Conservation (phyloP, 768 basidiomycete species). For the Naganishia onofrii region DNA sequence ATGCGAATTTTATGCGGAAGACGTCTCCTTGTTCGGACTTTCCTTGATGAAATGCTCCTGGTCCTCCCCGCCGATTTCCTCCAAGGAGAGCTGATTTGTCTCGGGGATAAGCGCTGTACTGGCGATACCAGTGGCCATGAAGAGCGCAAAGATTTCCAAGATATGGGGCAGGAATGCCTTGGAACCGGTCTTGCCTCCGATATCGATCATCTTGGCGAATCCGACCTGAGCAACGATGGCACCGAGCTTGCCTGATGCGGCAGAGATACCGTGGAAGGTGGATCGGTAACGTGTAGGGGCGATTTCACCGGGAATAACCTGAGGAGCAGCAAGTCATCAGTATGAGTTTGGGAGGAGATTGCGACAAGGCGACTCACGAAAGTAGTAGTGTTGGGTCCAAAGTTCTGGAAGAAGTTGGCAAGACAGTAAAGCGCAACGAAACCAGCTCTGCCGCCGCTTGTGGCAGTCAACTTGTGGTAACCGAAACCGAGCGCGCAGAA, state of each 20-base stretch:
- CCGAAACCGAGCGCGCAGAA: conserved; percentile 52
- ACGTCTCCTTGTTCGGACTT: background rate
- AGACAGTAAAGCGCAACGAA: conserved; percentile 52
- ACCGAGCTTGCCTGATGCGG: conserved; percentile 53
- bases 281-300: conserved; percentile 54
- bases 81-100: conserved; percentile 48
- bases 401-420: conserved; percentile 54
- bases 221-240: conserved; percentile 54
- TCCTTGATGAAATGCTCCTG: conserved; percentile 36
- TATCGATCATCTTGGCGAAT: conserved; percentile 50
- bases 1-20: background rate
- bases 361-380: conserved; percentile 21
- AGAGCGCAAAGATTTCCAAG: conserved; percentile 50
- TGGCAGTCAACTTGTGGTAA: conserved; percentile 47
- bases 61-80: conserved; percentile 43
- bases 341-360: background rate
- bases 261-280: conserved; percentile 52
- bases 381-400: conserved; percentile 50
- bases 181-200: conserved; percentile 43
- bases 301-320: conserved; percentile 51
- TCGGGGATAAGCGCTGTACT: conserved; percentile 52
- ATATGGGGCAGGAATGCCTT: conserved; percentile 47
- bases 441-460: conserved; percentile 43
- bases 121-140: conserved; percentile 50
- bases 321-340: conserved; percentile 20